Evolutionary conservation across 1,139 yeast genomes (phyloP), one percentile per base, ranked within the genome.

Genomic region (Candida albicans): DNA sequence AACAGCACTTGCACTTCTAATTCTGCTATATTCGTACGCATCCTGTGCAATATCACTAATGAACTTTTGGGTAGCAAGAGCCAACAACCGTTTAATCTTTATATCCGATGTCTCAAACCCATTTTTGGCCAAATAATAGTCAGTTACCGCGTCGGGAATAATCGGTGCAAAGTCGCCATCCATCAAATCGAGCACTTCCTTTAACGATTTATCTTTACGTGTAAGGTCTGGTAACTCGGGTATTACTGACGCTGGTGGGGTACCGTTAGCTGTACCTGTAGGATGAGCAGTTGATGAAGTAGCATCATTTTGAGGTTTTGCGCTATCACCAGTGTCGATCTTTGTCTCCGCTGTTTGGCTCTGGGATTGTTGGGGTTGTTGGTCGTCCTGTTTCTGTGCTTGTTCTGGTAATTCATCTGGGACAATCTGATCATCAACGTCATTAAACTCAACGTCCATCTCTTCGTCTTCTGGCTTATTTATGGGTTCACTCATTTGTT

Each of bases 101-200:
- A 81, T 68, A 57, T 90, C 96, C 32, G 84, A 77, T 25, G 95
- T 81, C 48, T 85, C 88, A 56, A 95, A 84, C 34, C 99, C 99
- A 49, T 91, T 86, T 57, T 86, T 86, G 18, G 91, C 84, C 41
- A 95, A 69, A 58, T 93, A 93, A 62, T 89, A 93, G 58, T 93
- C 98, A 0, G 96, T 88, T n/a, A 95, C 98, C 0, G 96, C 95
- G 61, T 95, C 99, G 0, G 99, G 99, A 36, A 95, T 93, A 34
- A 95, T 87, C 1, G 99, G 99, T 2, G 96, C 90, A 62, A 85
- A 90, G 47, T 90, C 96, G 1, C 70, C 76, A 51, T 89, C 96
- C 91, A 93, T 86, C 66, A 90, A 73, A 40, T 85, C 87, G 31
- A 95, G 73, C 30, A 95, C 84, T 55, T 95, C 98, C 53, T 84